phyloP scores from a whole-genome alignment of 805 yeast genomes.

The Metschnikowia reukaufii region DNA sequence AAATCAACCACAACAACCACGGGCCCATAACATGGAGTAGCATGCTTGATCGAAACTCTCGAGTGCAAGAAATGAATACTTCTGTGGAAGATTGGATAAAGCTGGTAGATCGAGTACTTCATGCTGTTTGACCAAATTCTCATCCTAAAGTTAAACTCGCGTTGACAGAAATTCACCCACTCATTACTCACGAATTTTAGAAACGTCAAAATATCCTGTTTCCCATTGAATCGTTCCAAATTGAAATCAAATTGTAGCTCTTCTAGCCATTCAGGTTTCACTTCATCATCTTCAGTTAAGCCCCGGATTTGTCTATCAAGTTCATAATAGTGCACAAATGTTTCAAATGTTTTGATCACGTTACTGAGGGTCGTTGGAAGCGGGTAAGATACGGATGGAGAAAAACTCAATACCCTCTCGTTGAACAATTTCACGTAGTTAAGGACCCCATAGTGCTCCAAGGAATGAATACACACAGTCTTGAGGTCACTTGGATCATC shows the following conservation, averaged over 20 bases:
- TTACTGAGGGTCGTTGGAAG: slow-evolving; percentile 62
- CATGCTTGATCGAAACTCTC: slow-evolving; percentile 75
- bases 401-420: slow-evolving; percentile 66
- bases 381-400: slow-evolving; percentile 79
- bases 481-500: slow-evolving; percentile 18
- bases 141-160: slow-evolving; percentile 46
- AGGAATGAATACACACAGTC: slow-evolving; percentile 20
- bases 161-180: slow-evolving; percentile 46
- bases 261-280: slow-evolving; percentile 26
- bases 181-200: slow-evolving; percentile 37
- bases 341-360: slow-evolving; percentile 53
- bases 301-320: slow-evolving; percentile 24
- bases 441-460: slow-evolving; percentile 34
- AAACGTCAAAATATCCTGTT: slow-evolving; percentile 36
- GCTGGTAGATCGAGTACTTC: slow-evolving; percentile 37
- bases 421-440: slow-evolving; percentile 40
- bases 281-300: slow-evolving; percentile 26
- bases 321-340: slow-evolving; percentile 25
- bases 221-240: slow-evolving; percentile 28
- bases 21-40: slow-evolving; percentile 94
- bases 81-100: slow-evolving; percentile 61
- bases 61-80: slow-evolving; percentile 76
- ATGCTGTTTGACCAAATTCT: slow-evolving; percentile 48
- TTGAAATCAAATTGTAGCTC: slow-evolving; percentile 29
- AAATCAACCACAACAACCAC: slow-evolving; percentile 78